Conservation (phyloP, 2,329 filamentous ascomycete species). For the Epichloe glyceriae region DNA sequence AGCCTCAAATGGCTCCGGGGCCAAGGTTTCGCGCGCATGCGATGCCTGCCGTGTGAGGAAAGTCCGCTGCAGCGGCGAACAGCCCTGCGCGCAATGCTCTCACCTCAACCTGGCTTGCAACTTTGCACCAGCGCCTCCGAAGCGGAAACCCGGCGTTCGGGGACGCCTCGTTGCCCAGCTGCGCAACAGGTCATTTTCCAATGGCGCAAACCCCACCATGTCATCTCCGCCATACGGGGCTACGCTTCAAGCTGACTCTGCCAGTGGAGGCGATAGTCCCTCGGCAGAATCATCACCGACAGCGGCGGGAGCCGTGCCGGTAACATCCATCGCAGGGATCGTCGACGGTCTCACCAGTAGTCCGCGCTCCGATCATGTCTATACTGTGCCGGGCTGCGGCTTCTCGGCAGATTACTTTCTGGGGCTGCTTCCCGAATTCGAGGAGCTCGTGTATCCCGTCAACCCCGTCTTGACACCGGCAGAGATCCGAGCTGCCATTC, state of each 20-base stretch:
- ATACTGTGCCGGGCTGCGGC: conserved; percentile 4
- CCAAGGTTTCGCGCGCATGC: conserved; percentile 19
- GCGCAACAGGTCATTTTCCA: conserved; percentile 13
- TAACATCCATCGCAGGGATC: conserved; percentile 16
- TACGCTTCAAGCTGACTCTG: background rate
- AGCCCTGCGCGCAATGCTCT: conserved; percentile 23
- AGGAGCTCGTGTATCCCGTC: conserved; percentile 23
- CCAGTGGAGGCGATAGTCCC: conserved; percentile 5
- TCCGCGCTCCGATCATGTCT: conserved; percentile 1
- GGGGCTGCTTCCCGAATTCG: conserved; percentile 19
- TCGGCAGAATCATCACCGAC: conserved; percentile 6
- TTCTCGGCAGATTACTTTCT: conserved; percentile 22
- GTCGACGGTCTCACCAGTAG: conserved; percentile 8
- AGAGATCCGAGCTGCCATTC: conserved; percentile 19
- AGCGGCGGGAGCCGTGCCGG: conserved; percentile 2
- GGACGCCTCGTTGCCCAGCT: conserved; percentile 23
- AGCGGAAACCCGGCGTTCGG: conserved; percentile 22
- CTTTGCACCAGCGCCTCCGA: conserved; percentile 19
- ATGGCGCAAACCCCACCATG: background rate
- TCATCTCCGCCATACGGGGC: background rate
- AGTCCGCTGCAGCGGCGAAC: conserved; percentile 22
- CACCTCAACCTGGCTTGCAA: conserved; percentile 22
- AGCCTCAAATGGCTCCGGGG: background rate
- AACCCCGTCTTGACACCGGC: conserved; percentile 21
- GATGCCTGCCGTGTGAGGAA: conserved; percentile 26